Evolutionary conservation across 1,284 basidiomycete species (phyloP), one percentile per base, ranked within the genome.

Genomic region (Heterobasidion occidentale): DNA sequence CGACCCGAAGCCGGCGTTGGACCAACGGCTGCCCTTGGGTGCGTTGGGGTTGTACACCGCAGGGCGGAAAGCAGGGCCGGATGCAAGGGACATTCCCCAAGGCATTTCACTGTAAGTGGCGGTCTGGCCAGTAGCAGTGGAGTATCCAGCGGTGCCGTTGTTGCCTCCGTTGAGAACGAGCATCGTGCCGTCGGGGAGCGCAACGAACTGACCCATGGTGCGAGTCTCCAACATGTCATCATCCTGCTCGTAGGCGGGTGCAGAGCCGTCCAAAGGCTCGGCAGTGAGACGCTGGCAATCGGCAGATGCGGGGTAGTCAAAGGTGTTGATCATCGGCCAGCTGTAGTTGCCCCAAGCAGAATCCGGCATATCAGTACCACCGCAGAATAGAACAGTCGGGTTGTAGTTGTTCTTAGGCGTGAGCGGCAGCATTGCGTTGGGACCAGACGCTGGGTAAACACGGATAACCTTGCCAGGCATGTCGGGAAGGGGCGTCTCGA

Each of bases 361-460:
- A 49, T 85, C 82, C 34, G 84, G 76, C 74, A 94, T 84, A 70
- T 88, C 78, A n/a, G 81, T 82, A 36, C 94, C 94, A 62, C 93
- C 94, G 65, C 93, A 97, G 76, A 96, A 95, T 52, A 96, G 67
- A 58, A 97, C 71, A 0, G 92, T 92, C 1, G 88, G 89, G 0
- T 78, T 83, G 74, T 90, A 98, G 72, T 92, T 88, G 77, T 97
- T 96, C 55, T 78, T 85, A 5, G 92, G 90, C 0, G 91, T 94
- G 45, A 98, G 76, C 1, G 95, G 94, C 7, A 96, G 75, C 92
- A 98, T 94, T 54, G 89, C 90, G 1, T 83, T 84, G 11, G 90
- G 94, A 56, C 88, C 94, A 1, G 93, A 95, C 0, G 91, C 94
- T 42, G 95, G 95, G 74, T 98, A 98, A 36, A 95, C 92, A 56